Base-by-base conservation (phyloP, 768 basidiomycete genomes). In the Tulasnella sp. region DNA sequence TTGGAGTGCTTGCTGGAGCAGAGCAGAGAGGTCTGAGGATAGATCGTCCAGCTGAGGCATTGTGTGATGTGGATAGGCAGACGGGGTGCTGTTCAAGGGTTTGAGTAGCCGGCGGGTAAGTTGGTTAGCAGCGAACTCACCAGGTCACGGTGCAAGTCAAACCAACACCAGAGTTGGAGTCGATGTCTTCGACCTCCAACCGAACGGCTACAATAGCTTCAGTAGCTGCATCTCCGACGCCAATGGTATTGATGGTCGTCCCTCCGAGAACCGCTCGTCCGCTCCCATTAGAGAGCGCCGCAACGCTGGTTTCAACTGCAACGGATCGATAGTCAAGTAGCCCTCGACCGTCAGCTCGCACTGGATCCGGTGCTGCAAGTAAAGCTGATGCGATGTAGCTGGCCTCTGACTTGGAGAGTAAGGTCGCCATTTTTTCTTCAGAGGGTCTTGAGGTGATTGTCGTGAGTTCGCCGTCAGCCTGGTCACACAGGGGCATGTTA, bases 231-330 rank as follows among this genome's bases (percentile, higher is more conserved):
- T 85, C 86, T 11, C 84, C 85, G 62, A 82, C 81, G 32, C 83
- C 80, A 73, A 69, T 69, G 63, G 19, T 64, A 35, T 16, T 19
- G 37, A 9, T 64, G 11, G 22, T 29, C 12, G 81, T 82, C 75
- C 83, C 82, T 0, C 92, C 93, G n/a, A 94, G 85, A 75, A 82
- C 86, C 8, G 94, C 81, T 29, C 86, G 85, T 5, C 91, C 91
- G 74, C 92, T 94, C 6, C 94, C 94, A 73, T 95, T 94, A 22
- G 93, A 90, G 5, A 92, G 84, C 5, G 92, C 90, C 17, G 88
- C 87, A 1, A 90, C 85, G 26, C 90, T 90, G 0, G 91, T 91
- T 80, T 92, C 89, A 35, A 95, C 85, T 8, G 86, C 82, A 26
- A 95, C 83, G 0, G 85, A 80, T 35, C 94, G 84, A 76, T 86